These are phyloP conservation scores for Capsicum baccatum DNA, from an alignment of 257 asterid genomes.

Conservation along the genomic window DNA sequence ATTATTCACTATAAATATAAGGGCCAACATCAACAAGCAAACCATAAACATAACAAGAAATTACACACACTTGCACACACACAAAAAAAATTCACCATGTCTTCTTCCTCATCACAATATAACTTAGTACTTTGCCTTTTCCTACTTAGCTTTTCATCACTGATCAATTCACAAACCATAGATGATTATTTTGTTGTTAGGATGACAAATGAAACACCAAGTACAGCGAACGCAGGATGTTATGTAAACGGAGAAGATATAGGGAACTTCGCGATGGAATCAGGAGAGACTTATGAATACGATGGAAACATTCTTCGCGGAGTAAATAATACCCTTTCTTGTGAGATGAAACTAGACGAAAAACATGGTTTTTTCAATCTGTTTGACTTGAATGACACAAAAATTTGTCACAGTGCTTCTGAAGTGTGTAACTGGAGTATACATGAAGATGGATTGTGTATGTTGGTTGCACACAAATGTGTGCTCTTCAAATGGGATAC, in stretches of 20 bases:
- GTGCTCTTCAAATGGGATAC: constrained; percentile 1
- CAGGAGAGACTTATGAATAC: neutral
- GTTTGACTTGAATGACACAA: neutral
- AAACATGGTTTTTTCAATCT: neutral
- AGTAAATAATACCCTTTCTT: neutral
- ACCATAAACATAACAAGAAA: neutral
- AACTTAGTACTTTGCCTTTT: neutral
- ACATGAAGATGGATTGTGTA: neutral
- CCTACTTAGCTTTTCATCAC: neutral
- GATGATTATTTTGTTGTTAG: neutral
- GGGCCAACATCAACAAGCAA: neutral
- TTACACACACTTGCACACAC: neutral
- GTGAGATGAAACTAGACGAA: neutral
- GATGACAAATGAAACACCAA: neutral
- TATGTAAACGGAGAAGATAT: neutral
- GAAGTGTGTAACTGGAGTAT: neutral
- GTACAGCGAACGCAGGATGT: neutral
- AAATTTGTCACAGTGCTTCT: neutral
- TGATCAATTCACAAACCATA: neutral
- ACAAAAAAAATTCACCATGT: neutral
- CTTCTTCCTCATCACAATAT: neutral
- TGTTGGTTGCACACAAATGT: neutral
- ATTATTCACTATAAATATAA: neutral
- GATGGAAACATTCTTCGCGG: neutral
- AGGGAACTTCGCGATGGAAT: neutral